Percentiles rank a stretch among this genome's conserved stretches.
phyloP scores from a whole-genome alignment of 148 eudicot species.

The Rhododendron kiyosumense region DNA sequence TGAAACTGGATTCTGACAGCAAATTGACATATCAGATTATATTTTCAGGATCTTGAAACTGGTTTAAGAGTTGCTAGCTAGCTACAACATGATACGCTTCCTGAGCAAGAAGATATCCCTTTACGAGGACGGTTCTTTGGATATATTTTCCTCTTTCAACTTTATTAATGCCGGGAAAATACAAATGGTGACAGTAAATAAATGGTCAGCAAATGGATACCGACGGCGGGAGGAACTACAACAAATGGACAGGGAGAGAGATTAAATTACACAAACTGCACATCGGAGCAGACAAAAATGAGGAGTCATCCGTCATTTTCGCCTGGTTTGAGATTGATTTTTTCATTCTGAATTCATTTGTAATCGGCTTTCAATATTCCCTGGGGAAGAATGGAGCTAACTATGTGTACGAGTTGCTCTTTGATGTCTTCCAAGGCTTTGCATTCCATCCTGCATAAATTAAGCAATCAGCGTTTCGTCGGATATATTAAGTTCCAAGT shows the following conservation, averaged over 20 bases:
- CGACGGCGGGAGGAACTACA: conserved; percentile 7
- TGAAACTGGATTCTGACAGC: background rate
- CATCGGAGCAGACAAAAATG: conserved; percentile 1
- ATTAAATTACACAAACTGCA: conserved; percentile 1
- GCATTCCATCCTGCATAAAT: background rate
- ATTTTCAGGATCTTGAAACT: background rate
- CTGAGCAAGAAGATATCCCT: background rate
- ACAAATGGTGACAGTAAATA: conserved; percentile 26
- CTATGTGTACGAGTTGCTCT: conserved; percentile 6
- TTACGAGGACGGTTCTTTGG: background rate
- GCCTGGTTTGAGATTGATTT: background rate
- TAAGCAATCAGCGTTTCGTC: background rate
- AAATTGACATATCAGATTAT: background rate
- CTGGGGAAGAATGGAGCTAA: background rate
- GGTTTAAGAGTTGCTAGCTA: background rate
- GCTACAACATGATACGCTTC: background rate
- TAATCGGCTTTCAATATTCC: background rate
- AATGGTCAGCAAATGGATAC: conserved; percentile 12
- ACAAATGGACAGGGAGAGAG: conserved; percentile 11
- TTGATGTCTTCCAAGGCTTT: background rate
- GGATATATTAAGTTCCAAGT: background rate
- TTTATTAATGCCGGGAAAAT: conserved; percentile 16
- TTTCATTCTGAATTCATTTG: background rate
- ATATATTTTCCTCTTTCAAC: conserved; percentile 9
- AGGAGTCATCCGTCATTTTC: background rate